Evolutionary conservation across 2,329 filamentous ascomycete genomes (phyloP), one percentile per base, ranked within the genome.

Genomic region (Fusarium sp.): DNA sequence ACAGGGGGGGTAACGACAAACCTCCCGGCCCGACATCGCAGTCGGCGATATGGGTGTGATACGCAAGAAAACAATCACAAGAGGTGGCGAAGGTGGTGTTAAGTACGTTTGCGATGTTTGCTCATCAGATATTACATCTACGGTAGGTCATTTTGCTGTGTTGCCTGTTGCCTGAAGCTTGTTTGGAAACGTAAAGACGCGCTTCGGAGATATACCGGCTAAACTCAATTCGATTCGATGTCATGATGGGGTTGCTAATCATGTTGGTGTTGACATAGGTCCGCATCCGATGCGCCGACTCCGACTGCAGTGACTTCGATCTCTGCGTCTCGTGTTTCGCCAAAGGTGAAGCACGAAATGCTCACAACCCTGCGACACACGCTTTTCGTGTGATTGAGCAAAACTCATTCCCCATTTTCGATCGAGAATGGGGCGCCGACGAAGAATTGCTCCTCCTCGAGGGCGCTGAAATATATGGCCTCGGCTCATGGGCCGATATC

Each of bases 21-120:
- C 63, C 70, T 74, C 78, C 78, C 76, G 74, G 68, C 74, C 76
- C 66, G 68, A 64, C 72, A 70, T 66, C 74, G 67, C 74, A 77
- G 66, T 55, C 63, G 78, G 68, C 78, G 73, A 77, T 56, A 98
- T 98, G 96, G 95, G 95, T 78, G 93, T 98, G 79, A 98, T 98
- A 82, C 93, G 95, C 81, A 98, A 98, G 88, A 98, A 98, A 86
- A 96, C 94, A 68, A 93, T 93, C 75, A 91, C 92, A 62, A 89
- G 94, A 80, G 94, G 94, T 72, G 94, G 93, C 58, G 94, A 98
- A 81, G 95, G 93, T 54, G 94, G 94, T 73, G 93, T 95, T 38
- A 98, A 98, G 82, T 99, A 97, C 82, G 94, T 98, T 75, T 99
- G 96, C 86, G 97, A 99, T 83, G 92, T 97, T 67, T 99, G 96